Conservation (phyloP, 768 basidiomycete genomes). For the Tephrocybe sp. region DNA sequence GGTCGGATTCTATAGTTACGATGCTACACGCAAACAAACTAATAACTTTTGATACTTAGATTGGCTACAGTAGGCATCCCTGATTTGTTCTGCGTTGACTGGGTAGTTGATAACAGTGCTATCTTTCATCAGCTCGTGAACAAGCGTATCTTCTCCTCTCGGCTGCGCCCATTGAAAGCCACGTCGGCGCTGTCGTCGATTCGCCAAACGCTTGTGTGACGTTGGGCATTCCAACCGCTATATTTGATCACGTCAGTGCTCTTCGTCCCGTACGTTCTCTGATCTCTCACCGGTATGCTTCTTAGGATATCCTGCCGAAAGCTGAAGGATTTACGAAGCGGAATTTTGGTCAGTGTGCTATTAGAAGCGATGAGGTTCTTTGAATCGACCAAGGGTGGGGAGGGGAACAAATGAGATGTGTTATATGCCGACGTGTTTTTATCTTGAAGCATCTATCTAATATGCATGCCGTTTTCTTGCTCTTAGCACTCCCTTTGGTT, state of each 20-base stretch:
- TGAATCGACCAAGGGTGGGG: neutral
- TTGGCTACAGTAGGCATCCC: slow-evolving; percentile 63
- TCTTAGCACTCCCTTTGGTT: too few relatives aligned
- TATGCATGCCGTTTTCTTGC: too few relatives aligned
- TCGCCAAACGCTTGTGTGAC: slow-evolving; percentile 80
- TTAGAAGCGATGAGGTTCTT: slow-evolving; percentile 56
- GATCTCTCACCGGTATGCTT: neutral
- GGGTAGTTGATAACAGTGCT: neutral
- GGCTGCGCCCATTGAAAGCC: slow-evolving; percentile 63
- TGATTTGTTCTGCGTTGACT: neutral
- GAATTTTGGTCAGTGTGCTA: slow-evolving; percentile 63
- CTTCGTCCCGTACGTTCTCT: neutral
- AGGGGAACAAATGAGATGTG: too few relatives aligned
- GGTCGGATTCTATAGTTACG: slow-evolving; percentile 29
- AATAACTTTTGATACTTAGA: slow-evolving; percentile 28
- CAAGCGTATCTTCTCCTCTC: slow-evolving; percentile 72
- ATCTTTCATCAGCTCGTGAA: slow-evolving; percentile 54
- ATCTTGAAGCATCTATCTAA: too few relatives aligned
- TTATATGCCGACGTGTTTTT: too few relatives aligned
- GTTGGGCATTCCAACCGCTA: slow-evolving; percentile 69
- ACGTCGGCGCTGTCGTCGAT: slow-evolving; percentile 68
- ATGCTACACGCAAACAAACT: neutral
- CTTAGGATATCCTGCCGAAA: slow-evolving; percentile 65
- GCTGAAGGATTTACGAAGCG: slow-evolving; percentile 58
- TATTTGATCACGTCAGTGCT: slow-evolving; percentile 62